Base-by-base conservation (phyloP, 2,329 filamentous ascomycete species). In the Lasiodiplodia hormozganensis region DNA sequence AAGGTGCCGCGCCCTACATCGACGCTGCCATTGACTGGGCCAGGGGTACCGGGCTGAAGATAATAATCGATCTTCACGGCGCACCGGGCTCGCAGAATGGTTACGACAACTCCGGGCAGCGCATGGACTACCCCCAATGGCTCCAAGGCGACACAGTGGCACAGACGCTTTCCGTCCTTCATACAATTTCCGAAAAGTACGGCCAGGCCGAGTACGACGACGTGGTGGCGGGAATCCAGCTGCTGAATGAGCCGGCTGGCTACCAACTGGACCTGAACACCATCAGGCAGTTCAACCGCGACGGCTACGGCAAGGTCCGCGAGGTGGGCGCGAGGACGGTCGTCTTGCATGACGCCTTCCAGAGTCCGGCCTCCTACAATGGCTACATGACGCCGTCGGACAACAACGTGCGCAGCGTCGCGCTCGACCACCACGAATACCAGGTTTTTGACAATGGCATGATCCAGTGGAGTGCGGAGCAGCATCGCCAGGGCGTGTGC, bases 401-500 rank as follows among this genome's bases (percentile, higher is more conserved):
- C 73, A 79, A 83, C 70, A 81, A 83, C 71, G 80, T 84, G 3
- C 80, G 85, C 54, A 85, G 86, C 57, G 85, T 90, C 51, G 85
- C 86, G 56, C 78, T 92, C 70, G 90, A 92, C 74, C 88, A 89
- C 69, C 90, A 92, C 75, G 88, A 91, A 74, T 92, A 92, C 75
- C 86, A 91, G 75, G 83, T 89, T 69, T 91, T 91, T 78, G 83
- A 81, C 69, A 77, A 83, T 28, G 80, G 78, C 0, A 79, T 86
- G 34, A 79, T 90, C 36, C 81, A 82, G 25, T 77, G 86, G 76
- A 77, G 81, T 43, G 83, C 84, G 4, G 79, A 81, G 71, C 75
- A 86, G 67, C 90, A 92, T 71, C 79, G 86, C 47, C 78, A 84
- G 68, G 78, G 80, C 34, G 88, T 86, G 64, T 92, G 89, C 79